Base-by-base conservation (phyloP, 306 rosid species). In the Inga oerstediana region DNA sequence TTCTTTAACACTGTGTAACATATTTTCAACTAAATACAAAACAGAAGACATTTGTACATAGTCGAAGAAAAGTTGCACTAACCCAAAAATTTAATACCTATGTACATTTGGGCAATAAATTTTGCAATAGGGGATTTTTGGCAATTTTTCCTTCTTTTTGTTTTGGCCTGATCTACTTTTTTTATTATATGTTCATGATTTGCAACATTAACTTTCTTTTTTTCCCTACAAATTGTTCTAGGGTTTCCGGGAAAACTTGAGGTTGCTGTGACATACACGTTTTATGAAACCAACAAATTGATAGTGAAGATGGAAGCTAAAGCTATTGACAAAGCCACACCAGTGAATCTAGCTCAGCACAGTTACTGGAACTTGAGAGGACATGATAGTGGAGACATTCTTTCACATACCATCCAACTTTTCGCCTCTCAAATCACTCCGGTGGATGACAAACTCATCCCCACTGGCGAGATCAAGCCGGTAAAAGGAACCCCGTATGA, bases 311-410 rank as follows among this genome's bases (percentile, higher is more conserved):
- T 90, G 93, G 79, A n/a, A 37, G 92, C 98, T 1, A 76, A 78
- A 52, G 22, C 97, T 20, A 48, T 82, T 8, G 81, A 88, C 87
- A 81, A 91, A 78, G 86, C 89, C 67, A 90, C 97, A 13, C 97
- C 94, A 14, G 89, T 91, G 51, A 92, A 93, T 74, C 52, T 89
- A 14, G 97, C 98, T 4, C 97, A 91, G 17, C 94, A 91, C 14
- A 27, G 89, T 1, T 87, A 91, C 80, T 90, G 97, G 98, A 93
- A 93, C 52, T 86, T 90, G 2, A 72, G 90, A n/a, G 98, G 98
- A 10, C 93, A 91, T 58, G 52, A 82, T 77, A 89, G 89, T 13
- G 92, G 97, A 7, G 87, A 88, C 81, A 86, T 93, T 77, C 89
- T 93, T 6, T 81, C 89, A 0, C 93, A 91, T 83, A 78, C 2